Evolutionary conservation across 345 rosid species (phyloP).

Genomic region (Corymbia maculata): DNA sequence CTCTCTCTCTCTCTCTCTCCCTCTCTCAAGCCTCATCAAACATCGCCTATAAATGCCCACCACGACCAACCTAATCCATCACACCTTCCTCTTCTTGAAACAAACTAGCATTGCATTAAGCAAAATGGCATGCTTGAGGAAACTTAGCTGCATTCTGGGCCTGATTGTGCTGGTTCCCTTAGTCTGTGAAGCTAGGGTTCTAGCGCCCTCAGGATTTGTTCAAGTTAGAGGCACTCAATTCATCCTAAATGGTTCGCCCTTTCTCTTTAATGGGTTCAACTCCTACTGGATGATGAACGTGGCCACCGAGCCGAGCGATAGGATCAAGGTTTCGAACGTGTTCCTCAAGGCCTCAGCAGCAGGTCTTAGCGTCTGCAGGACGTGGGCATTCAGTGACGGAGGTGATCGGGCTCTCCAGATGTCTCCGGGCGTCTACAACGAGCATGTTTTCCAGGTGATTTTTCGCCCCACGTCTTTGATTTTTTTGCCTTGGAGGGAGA

Average conservation of each 20-base stretch:
- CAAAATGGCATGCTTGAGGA: not conserved
- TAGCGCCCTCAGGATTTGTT: conserved; percentile 8
- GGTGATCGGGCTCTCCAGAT: conserved; percentile 23
- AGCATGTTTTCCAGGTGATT: conserved; percentile 26
- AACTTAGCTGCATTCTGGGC: not conserved
- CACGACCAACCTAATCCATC: not conserved
- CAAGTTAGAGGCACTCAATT: conserved; percentile 19
- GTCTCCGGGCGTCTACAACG: conserved; percentile 26
- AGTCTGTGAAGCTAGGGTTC: not conserved
- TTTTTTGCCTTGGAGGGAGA: not conserved
- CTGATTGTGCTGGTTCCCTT: not conserved
- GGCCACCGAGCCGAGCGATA: conserved; percentile 9
- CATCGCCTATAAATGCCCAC: not conserved
- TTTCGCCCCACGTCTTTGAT: not conserved
- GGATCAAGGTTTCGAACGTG: conserved; percentile 14
- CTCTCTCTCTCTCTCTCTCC: too few species aligned
- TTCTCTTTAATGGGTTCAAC: conserved; percentile 43
- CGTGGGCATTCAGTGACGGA: conserved; percentile 49
- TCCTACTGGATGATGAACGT: conserved; percentile 41
- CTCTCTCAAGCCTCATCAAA: not conserved
- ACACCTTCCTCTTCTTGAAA: not conserved
- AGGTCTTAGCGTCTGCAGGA: conserved; percentile 29
- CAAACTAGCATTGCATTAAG: not conserved
- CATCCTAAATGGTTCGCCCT: conserved; percentile 17
- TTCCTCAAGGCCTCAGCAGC: conserved; percentile 19